These are phyloP conservation scores for Nicotiana tabacum DNA, from an alignment of 257 asterid species.

Conservation along the genomic window DNA sequence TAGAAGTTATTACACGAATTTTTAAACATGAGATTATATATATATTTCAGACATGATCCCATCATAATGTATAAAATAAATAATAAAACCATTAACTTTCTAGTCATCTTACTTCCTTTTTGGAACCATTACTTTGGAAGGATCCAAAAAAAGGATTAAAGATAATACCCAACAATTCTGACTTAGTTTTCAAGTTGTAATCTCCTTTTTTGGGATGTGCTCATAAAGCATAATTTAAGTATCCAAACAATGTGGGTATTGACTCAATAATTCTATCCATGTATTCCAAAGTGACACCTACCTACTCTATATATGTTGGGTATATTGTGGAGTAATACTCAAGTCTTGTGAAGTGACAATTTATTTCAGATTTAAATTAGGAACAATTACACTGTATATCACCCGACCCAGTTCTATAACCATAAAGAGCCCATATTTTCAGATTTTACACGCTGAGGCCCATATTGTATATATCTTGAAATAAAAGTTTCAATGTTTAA, in stretches of 20 bases:
- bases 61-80: neutral
- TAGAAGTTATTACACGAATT: neutral
- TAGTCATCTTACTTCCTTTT: constrained; percentile 51
- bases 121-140: constrained; percentile 70
- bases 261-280: constrained; percentile 56
- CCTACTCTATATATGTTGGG: constrained; percentile 35
- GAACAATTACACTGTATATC: too few relatives aligned
- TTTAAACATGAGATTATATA: constrained; percentile 24
- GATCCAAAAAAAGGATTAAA: constrained; percentile 41
- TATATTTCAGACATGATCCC: constrained; percentile 35
- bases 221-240: constrained; percentile 29
- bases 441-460: too few relatives aligned
- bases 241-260: constrained; percentile 46
- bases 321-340: constrained; percentile 58
- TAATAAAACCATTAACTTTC: constrained; percentile 38
- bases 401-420: too few relatives aligned
- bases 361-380: neutral
- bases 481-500: too few relatives aligned
- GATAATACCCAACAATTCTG: constrained; percentile 30
- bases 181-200: constrained; percentile 55
- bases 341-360: constrained; percentile 52
- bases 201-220: constrained; percentile 48
- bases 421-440: too few relatives aligned
- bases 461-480: too few relatives aligned
- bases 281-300: constrained; percentile 49